Base-by-base conservation (phyloP, 2,329 filamentous ascomycete genomes). In the Apiospora malaysiana region DNA sequence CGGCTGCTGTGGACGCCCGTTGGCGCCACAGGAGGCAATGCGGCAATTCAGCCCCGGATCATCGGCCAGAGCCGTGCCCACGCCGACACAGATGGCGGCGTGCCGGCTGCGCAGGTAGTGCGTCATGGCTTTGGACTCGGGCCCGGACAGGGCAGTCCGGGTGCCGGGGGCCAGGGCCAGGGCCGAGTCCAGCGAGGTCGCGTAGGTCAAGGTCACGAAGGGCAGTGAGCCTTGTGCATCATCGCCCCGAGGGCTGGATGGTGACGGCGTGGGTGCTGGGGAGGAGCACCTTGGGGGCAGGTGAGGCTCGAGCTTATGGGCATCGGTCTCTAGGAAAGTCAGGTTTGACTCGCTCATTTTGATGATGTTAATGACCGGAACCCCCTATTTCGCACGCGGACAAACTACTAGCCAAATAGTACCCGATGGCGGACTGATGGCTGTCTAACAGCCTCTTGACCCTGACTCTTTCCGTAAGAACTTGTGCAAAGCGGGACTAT, bases 121-220 rank as follows among this genome's bases (percentile, higher is more conserved):
- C 0, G 95, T 98, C 94, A 98, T 97, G 70, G 93, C 89, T 81
- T 97, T 97, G 49, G 94, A 94, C 73, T 91, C 86, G 0, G 92
- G 89, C 2, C 95, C 95, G 0, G 95, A 98, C 12, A 98, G 88
- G 0, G 88, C 85, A 1, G 95, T 98, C 74, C 92, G 93, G 21
- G 90, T 85, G 16, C 94, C 94, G 0, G 94, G 94, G 0, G 91
- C 87, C 32, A 95, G 86, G 1, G 94, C 89, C 68, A 97, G 87
- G 69, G 91, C 89, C 51, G 92, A 92, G 83, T 98, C 95, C 75
- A 98, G 91, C 4, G 95, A 98, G 10, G 92, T 92, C 27, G 96
- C 95, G 81, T 95, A 98, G 18, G 95, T 98, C 56, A 98, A 86
- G 1, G 95, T 98, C 68, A 94, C 87, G 42, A 69, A 69, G 16